Percentiles rank a stretch among this genome's conserved stretches.
Conservation (phyloP, 75 land plant genomes). For the Ceratopteris richardii region DNA sequence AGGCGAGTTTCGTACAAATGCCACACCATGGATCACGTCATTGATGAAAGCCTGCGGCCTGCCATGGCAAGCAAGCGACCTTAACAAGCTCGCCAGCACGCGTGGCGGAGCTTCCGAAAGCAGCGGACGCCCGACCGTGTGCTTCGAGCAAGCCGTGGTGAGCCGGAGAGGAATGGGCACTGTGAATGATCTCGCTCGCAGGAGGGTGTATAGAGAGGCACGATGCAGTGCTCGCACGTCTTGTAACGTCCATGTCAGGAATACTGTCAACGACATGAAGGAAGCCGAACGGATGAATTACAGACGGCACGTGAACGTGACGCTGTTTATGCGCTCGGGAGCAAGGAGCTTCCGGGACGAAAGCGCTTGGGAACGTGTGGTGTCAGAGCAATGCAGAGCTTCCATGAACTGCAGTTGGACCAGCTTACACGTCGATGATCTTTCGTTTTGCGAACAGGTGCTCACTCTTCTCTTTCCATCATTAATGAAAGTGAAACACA, state of each 20-base stretch:
- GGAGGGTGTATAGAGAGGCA: constrained; percentile 26
- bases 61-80: neutral
- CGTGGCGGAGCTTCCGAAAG: neutral
- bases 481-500: no score
- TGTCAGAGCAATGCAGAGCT: constrained; percentile 6
- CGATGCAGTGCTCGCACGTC: constrained; percentile 33
- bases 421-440: constrained; percentile 6
- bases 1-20: constrained; percentile 16
- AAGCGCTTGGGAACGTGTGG: constrained; percentile 11
- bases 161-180: constrained; percentile 39
- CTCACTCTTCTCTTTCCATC: neutral
- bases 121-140: constrained; percentile 25
- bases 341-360: constrained; percentile 12
- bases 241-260: neutral
- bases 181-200: constrained; percentile 17
- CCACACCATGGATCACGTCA: constrained; percentile 30
- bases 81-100: neutral
- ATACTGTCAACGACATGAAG: no score
- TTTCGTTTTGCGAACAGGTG: constrained; percentile 36
- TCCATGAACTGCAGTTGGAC: constrained; percentile 14
- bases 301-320: constrained; percentile 1
- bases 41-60: neutral
- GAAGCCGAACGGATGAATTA: neutral
- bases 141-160: constrained; percentile 69
- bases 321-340: constrained; percentile 17